These are phyloP conservation scores for Rhizopus stolonifer DNA, from an alignment of 371 early-diverging fungal genomes.

Conservation along the genomic window DNA sequence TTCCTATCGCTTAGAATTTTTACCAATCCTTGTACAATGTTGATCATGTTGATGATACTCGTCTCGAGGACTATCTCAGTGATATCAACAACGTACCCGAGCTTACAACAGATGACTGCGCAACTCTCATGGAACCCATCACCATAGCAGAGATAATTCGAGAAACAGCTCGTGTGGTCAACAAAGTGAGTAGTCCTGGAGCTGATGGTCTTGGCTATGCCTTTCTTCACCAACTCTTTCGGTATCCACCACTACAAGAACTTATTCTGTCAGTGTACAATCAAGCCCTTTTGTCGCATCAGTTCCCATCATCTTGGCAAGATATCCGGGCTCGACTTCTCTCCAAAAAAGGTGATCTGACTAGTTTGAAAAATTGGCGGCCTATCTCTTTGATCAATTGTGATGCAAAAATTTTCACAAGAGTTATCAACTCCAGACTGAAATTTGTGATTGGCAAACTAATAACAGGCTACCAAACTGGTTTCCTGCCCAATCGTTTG, in stretches of 20 bases:
- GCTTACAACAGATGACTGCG: background rate
- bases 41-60: background rate
- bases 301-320: background rate
- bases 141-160: background rate
- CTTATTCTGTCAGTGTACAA: slow-evolving; percentile 14
- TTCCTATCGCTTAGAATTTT: background rate
- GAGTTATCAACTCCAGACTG: background rate
- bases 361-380: slow-evolving; percentile 20
- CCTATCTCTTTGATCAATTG: slow-evolving; percentile 16
- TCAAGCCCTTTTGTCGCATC: slow-evolving; percentile 5
- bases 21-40: background rate
- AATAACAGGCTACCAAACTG: background rate
- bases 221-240: background rate
- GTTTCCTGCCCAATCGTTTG: slow-evolving; percentile 4
- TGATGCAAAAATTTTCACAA: slow-evolving; percentile 8
- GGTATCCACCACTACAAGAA: background rate
- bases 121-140: background rate
- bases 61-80: background rate
- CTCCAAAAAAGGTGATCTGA: slow-evolving; percentile 9
- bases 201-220: background rate
- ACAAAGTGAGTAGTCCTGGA: background rate
- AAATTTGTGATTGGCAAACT: background rate
- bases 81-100: background rate
- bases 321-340: slow-evolving; percentile 11
- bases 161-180: background rate